Percentiles rank a stretch among this genome's conserved stretches.
These are phyloP conservation scores for Melocanna baccifera DNA, from an alignment of 176 grass and related monocot species.

Conservation along the genomic window DNA sequence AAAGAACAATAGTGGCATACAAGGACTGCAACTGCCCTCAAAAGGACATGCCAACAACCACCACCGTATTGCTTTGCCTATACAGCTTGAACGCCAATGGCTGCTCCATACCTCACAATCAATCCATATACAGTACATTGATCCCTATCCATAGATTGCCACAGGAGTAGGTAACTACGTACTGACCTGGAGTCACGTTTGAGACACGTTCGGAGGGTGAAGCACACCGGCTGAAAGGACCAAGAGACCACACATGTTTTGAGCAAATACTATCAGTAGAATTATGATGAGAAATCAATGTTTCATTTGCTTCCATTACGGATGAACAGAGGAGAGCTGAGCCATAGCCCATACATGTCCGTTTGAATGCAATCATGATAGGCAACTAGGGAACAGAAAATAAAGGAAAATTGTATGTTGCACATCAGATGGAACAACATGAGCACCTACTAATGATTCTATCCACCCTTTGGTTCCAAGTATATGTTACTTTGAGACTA, in stretches of 20 bases:
- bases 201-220: slow-evolving; percentile 46
- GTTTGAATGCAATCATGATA: slow-evolving; percentile 25
- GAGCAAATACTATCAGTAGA: not conserved
- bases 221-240: slow-evolving; percentile 27
- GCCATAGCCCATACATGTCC: not conserved
- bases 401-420: slow-evolving; percentile 6
- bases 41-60: slow-evolving; percentile 21
- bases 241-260: slow-evolving; percentile 30
- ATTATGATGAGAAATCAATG: slow-evolving; percentile 37
- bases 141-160: slow-evolving; percentile 1
- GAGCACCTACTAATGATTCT: slow-evolving; percentile 29
- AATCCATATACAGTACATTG: not conserved
- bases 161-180: slow-evolving; percentile 39
- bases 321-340: not conserved
- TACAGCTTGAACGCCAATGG: not conserved
- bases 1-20: not conserved
- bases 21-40: not conserved
- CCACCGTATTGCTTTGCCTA: not conserved
- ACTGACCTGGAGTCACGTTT: slow-evolving; percentile 51
- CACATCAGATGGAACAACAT: not conserved
- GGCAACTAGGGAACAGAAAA: not conserved
- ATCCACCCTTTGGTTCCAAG: slow-evolving; percentile 28
- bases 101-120: not conserved
- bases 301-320: slow-evolving; percentile 36
- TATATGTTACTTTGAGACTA: slow-evolving; percentile 24